Base-by-base conservation (phyloP, 2,329 filamentous ascomycete genomes). In the Fusarium keratoplasticum region DNA sequence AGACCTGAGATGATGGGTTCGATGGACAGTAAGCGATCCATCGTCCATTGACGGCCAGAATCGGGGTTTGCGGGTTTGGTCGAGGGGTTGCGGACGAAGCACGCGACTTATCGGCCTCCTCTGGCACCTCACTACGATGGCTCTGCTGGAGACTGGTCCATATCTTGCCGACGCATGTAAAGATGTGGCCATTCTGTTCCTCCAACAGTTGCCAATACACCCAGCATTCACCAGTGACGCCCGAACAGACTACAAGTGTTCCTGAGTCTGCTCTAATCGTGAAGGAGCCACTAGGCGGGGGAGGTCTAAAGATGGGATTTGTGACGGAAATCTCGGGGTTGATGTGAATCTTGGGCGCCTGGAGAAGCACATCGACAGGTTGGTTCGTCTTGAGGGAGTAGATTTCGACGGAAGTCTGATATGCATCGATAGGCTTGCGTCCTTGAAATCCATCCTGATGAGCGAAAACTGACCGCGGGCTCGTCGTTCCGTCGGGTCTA, bases 401-500 rank as follows among this genome's bases (percentile, higher is more conserved):
- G 0, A 98, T 86, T 76, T 98, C 95, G 7, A 98, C 94, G 0
- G 93, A 92, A 0, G 95, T 98, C 82, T 97, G 95, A 78, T 96
- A 97, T 55, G 88, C 87, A 59, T 90, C 88, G 67, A 91, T 86
- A 6, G 81, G 76, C 63, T 79, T 75, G 63, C 82, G 84, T 36
- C 77, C 83, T 62, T 81, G 77, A 65, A 77, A 76, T 54, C 77
- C 79, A 52, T 82, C 83, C 73, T 83, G 82, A 73, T 81, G 84
- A 42, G 82, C 78, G 64, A 80, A 79, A 22, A 83, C 82, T 6
- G 83, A 81, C 75, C 85, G 81, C 61, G 86, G 82, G 64, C 85
- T 84, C 63, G 83, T 78, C 61, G 85, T 73, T 65, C 83, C 82
- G 69, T 88, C 87, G 29, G 83, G 80, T 47, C 81, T 82, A 8